Evolutionary conservation across 192 early-diverging fungal genomes (phyloP).

Genomic region (Entomortierella beljakovae): DNA sequence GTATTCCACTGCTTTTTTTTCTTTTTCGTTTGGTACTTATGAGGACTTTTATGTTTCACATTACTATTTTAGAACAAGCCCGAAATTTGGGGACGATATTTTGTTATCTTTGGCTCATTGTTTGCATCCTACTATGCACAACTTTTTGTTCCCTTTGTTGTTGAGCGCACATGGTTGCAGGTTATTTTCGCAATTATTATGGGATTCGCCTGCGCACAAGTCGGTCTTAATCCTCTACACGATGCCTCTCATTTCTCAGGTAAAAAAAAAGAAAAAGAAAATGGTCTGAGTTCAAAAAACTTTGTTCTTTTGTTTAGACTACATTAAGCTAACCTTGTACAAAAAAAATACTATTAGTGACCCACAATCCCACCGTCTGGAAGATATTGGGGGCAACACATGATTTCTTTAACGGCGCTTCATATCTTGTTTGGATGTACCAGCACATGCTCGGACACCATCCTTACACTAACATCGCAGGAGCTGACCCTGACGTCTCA

Average conservation of each 20-base stretch:
- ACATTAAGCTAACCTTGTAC: not conserved
- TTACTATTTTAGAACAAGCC: slow-evolving; percentile 47
- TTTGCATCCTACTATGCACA: slow-evolving; percentile 58
- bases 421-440: slow-evolving; percentile 67
- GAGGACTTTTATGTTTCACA: not conserved
- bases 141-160: slow-evolving; percentile 58
- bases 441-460: slow-evolving; percentile 71
- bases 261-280: not conserved
- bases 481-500: slow-evolving; percentile 65
- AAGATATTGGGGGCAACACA: slow-evolving; percentile 64
- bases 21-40: too few relatives aligned
- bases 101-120: slow-evolving; percentile 53
- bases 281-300: not conserved
- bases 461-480: slow-evolving; percentile 68
- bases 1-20: not conserved
- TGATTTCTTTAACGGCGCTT: slow-evolving; percentile 69
- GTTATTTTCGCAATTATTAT: slow-evolving; percentile 57
- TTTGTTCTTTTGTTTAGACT: not conserved
- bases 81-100: slow-evolving; percentile 61
- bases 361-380: slow-evolving; percentile 66
- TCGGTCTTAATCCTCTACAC: slow-evolving; percentile 66
- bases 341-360: slow-evolving; percentile 34
- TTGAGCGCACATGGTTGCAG: slow-evolving; percentile 59
- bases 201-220: slow-evolving; percentile 63
- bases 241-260: slow-evolving; percentile 68